phyloP scores from a whole-genome alignment of 306 rosid genomes.

The Glycine latifolia region DNA sequence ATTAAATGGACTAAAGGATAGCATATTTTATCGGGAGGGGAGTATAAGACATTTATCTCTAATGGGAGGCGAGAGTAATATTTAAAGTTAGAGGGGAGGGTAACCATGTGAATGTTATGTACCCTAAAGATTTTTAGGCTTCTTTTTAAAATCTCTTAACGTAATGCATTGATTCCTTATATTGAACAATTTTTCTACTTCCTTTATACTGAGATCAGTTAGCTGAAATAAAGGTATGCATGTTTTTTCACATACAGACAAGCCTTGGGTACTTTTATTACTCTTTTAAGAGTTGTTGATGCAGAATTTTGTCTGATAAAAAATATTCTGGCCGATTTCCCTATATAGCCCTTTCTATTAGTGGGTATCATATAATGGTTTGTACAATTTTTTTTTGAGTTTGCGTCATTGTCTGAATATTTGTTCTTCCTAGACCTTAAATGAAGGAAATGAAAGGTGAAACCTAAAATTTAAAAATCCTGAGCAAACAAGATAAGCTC shows the following conservation, averaged over 20 bases:
- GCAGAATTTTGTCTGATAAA: slow-evolving; percentile 1
- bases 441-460: slow-evolving; percentile 22
- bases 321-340: neutral
- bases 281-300: neutral
- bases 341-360: neutral
- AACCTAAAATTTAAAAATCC: slow-evolving; percentile 2
- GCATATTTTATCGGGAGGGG: neutral
- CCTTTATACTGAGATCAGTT: neutral
- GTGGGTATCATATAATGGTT: neutral
- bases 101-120: neutral
- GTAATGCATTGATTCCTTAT: neutral
- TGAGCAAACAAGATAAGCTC: slow-evolving; percentile 15
- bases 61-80: neutral
- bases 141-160: neutral
- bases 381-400: neutral
- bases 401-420: neutral
- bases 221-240: neutral
- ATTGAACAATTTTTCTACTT: neutral
- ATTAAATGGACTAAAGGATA: neutral
- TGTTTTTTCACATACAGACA: slow-evolving; percentile 3
- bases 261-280: neutral
- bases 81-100: neutral
- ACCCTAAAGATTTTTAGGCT: neutral
- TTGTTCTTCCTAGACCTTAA: neutral
- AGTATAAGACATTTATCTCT: neutral